A percentile compares a stretch with the other conserved stretches of the same genome.
Conservation (phyloP, 2,329 filamentous ascomycete genomes). For the Emergomyces orientalis region DNA sequence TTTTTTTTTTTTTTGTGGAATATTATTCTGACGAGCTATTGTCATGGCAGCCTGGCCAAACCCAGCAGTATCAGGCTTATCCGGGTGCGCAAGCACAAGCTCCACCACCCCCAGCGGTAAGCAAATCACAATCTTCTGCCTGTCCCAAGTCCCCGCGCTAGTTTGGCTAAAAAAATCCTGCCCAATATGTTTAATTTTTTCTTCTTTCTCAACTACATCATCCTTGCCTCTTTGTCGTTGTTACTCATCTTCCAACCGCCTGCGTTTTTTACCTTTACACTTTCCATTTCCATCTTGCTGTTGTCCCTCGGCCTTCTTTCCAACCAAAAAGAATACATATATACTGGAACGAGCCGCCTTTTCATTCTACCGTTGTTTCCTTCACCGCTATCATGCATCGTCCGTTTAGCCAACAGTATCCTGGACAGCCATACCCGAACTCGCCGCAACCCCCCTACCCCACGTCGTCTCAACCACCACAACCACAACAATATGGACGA, state of each 20-base stretch:
- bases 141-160: constrained; percentile 7
- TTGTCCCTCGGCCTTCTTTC: constrained; percentile 5
- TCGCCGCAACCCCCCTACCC: constrained; percentile 31
- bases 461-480: constrained; percentile 25
- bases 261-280: not conserved
- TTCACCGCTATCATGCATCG: constrained; percentile 27
- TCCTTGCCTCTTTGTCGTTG: not conserved
- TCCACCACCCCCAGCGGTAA: constrained; percentile 28
- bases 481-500: constrained; percentile 19
- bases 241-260: not conserved
- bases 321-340: not conserved
- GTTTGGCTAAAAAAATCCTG: constrained; percentile 5
- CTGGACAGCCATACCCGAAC: constrained; percentile 26
- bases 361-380: constrained; percentile 7
- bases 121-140: constrained; percentile 19
- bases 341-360: constrained; percentile 5
- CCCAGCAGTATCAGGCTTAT: constrained; percentile 48
- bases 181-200: not conserved
- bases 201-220: constrained; percentile 23
- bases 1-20: not conserved
- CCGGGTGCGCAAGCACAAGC: constrained; percentile 31
- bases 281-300: constrained; percentile 1
- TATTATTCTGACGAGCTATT: not conserved
- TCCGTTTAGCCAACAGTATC: constrained; percentile 30
- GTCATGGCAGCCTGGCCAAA: constrained; percentile 33